Evolutionary conservation across 352 stramenopile genomes (phyloP).

Genomic region (Phytophthora pistaciae): DNA sequence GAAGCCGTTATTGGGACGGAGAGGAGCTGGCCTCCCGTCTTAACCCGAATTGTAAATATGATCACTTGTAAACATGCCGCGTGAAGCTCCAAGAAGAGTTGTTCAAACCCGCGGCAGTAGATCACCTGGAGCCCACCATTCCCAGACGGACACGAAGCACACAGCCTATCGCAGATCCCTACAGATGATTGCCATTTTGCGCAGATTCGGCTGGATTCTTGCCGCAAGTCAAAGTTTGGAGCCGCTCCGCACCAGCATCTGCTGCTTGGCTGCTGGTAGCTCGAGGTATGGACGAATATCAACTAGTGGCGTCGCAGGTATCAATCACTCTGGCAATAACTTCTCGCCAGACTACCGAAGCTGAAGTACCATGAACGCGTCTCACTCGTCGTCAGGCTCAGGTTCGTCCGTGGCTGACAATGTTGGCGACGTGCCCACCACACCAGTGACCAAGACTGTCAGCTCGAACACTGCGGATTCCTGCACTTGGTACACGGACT

Average conservation of each 20-base stretch:
- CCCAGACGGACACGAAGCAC: slow-evolving; percentile 3
- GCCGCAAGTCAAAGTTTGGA: slow-evolving; percentile 14
- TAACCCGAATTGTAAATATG: slow-evolving; percentile 37
- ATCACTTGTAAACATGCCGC: slow-evolving; percentile 16
- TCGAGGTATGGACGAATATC: slow-evolving; percentile 22
- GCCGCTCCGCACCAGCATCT: slow-evolving; percentile 16
- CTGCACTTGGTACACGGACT: slow-evolving; percentile 46
- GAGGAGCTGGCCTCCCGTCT: slow-evolving; percentile 9
- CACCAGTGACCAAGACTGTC: slow-evolving; percentile 26
- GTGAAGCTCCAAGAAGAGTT: neutral
- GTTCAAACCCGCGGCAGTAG: neutral
- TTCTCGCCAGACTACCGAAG: neutral
- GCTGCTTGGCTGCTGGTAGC: slow-evolving; percentile 21
- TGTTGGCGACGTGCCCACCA: slow-evolving; percentile 8
- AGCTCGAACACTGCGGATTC: slow-evolving; percentile 35
- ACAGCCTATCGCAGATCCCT: slow-evolving; percentile 22
- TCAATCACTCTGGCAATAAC: slow-evolving; percentile 4
- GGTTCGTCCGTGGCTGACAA: slow-evolving; percentile 1
- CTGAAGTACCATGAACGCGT: slow-evolving; percentile 22
- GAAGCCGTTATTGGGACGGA: slow-evolving; percentile 13
- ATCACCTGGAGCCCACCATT: neutral
- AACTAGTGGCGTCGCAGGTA: neutral
- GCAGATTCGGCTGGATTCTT: slow-evolving; percentile 20
- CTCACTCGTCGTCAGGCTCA: slow-evolving; percentile 24
- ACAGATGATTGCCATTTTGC: slow-evolving; percentile 27